phyloP scores from a whole-genome alignment of 805 yeast genomes.

The Pichia nakasei region DNA sequence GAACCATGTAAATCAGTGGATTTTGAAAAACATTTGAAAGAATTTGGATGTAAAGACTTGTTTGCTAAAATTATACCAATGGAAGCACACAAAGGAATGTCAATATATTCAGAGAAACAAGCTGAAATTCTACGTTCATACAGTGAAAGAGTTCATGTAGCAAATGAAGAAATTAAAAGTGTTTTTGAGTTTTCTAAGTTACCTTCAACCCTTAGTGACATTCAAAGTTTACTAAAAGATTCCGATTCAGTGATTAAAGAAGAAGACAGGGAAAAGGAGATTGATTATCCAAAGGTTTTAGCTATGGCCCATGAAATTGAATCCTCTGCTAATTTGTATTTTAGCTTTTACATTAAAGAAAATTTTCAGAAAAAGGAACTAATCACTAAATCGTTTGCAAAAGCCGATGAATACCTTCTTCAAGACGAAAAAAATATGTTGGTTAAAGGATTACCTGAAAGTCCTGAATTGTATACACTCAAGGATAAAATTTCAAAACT shows the following conservation, averaged over 20 bases:
- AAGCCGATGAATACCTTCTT: slow-evolving; percentile 17
- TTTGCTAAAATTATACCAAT: slow-evolving; percentile 79
- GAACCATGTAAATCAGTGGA: slow-evolving; percentile 59
- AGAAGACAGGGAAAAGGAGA: slow-evolving; percentile 20
- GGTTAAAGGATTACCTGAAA: slow-evolving; percentile 2
- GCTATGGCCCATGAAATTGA: slow-evolving; percentile 31
- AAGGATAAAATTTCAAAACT: slow-evolving; percentile 51
- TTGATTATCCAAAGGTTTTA: slow-evolving; percentile 32
- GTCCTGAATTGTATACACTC: slow-evolving; percentile 6
- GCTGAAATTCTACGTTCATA: slow-evolving; percentile 68
- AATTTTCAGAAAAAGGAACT: neutral
- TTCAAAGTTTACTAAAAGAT: slow-evolving; percentile 30
- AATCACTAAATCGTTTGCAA: neutral
- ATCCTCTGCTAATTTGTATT: neutral
- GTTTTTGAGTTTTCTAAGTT: slow-evolving; percentile 73
- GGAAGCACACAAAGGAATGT: slow-evolving; percentile 77
- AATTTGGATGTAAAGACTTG: slow-evolving; percentile 43
- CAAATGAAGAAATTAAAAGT: slow-evolving; percentile 70
- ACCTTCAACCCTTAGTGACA: slow-evolving; percentile 53
- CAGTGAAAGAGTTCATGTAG: slow-evolving; percentile 64
- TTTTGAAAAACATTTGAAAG: slow-evolving; percentile 40
- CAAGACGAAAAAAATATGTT: slow-evolving; percentile 28
- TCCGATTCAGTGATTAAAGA: slow-evolving; percentile 5
- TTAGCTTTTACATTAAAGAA: neutral
- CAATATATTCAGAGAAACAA: slow-evolving; percentile 84